These are phyloP conservation scores for Alnus rubra DNA, from an alignment of 306 rosid genomes.

Conservation along the genomic window DNA sequence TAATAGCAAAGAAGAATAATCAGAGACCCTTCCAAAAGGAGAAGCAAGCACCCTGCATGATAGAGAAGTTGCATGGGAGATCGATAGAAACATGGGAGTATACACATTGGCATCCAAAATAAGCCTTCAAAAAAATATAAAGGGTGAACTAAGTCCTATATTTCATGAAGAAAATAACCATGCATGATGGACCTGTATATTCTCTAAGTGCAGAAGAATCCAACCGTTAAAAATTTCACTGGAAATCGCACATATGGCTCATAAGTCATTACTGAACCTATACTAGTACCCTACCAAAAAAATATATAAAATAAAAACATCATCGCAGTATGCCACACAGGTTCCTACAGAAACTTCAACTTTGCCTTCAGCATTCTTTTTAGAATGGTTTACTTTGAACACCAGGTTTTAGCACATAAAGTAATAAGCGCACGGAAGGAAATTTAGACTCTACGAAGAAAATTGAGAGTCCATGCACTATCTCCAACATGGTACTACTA, in stretches of 20 bases:
- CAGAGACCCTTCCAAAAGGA: background rate
- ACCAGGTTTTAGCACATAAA: background rate
- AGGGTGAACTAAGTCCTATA: background rate
- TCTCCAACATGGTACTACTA: background rate
- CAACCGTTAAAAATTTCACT: background rate
- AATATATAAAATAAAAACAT: background rate
- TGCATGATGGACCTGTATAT: background rate
- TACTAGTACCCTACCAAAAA: background rate
- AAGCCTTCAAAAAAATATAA: background rate
- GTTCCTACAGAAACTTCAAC: background rate
- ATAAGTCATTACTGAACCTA: background rate
- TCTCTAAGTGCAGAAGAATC: background rate
- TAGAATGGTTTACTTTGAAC: constrained; percentile 1
- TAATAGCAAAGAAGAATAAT: constrained; percentile 1
- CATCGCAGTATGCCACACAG: background rate
- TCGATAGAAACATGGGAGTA: background rate
- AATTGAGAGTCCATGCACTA: background rate
- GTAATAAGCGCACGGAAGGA: background rate
- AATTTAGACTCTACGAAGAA: background rate
- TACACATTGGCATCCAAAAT: background rate
- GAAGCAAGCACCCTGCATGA: background rate
- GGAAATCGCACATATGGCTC: background rate
- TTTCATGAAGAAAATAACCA: background rate
- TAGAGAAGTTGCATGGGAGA: background rate
- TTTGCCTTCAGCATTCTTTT: background rate